Conservation (phyloP, 2,329 filamentous ascomycete genomes). For the Cercospora berteroae region DNA sequence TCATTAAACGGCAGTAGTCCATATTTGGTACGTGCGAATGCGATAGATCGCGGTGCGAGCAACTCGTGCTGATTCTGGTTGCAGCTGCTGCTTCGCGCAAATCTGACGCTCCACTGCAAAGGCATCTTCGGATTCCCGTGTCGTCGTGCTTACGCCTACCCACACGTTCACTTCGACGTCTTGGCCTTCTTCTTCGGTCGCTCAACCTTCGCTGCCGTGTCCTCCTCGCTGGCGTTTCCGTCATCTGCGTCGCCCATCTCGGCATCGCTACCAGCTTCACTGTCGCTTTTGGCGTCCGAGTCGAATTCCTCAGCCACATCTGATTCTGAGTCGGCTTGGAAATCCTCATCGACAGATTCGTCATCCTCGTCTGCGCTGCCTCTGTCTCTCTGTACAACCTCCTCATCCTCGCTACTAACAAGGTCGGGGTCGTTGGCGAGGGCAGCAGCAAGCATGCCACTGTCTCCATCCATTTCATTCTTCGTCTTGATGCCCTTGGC, state of each 20-base stretch:
- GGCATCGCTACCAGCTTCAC: constrained; percentile 64
- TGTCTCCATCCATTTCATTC: constrained; percentile 96
- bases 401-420: constrained; percentile 76
- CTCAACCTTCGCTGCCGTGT: constrained; percentile 54
- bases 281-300: constrained; percentile 79
- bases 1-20: neutral
- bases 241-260: constrained; percentile 59
- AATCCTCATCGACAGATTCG: constrained; percentile 94
- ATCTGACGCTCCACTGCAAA: neutral
- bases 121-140: neutral
- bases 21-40: neutral
- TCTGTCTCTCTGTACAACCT: constrained; percentile 72
- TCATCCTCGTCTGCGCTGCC: constrained; percentile 95
- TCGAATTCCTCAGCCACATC: constrained; percentile 97
- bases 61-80: neutral
- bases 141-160: neutral
- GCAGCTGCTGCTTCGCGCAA: neutral
- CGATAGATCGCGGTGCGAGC: neutral
- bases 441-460: constrained; percentile 69
- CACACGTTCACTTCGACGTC: constrained; percentile 34
- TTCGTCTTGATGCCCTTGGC: constrained; percentile 91
- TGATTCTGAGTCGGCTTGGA: constrained; percentile 85
- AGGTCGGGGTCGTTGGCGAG: constrained; percentile 75
- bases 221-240: constrained; percentile 45
- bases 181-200: constrained; percentile 66